Percentiles rank a stretch among this genome's conserved stretches.
These are phyloP conservation scores for Sonneratia alba DNA, from an alignment of 345 rosid species.

Conservation along the genomic window DNA sequence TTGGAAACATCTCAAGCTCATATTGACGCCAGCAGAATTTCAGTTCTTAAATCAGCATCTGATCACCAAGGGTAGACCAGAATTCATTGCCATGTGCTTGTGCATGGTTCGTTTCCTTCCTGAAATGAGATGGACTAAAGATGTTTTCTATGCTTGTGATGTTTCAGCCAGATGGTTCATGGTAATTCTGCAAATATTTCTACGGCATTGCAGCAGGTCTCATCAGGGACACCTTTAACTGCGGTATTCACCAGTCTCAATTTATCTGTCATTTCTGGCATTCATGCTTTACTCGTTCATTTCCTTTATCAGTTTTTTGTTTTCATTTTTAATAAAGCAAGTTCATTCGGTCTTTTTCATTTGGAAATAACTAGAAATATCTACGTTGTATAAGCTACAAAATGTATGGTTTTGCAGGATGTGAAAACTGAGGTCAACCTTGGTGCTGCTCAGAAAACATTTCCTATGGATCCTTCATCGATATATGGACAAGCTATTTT, in stretches of 20 bases:
- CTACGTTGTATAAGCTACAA: neutral
- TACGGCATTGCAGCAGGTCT: slow-evolving; percentile 43
- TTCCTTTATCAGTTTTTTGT: neutral
- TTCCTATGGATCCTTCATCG: slow-evolving; percentile 44
- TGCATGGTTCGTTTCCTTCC: neutral
- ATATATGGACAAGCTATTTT: slow-evolving; percentile 51
- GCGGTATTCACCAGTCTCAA: slow-evolving; percentile 26
- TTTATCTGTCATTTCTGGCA: neutral
- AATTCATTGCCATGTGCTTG: neutral
- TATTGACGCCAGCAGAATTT: slow-evolving; percentile 44
- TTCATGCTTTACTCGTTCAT: neutral
- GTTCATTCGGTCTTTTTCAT: neutral
- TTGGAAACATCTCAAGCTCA: slow-evolving; percentile 40
- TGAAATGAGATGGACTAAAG: neutral
- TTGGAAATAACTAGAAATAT: neutral
- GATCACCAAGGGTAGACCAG: slow-evolving; percentile 43
- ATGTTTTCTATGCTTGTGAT: slow-evolving; percentile 5
- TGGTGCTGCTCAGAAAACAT: slow-evolving; percentile 32
- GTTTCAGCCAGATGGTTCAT: slow-evolving; percentile 51
- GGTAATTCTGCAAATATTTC: slow-evolving; percentile 43
- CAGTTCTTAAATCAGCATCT: slow-evolving; percentile 34
- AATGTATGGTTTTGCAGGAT: slow-evolving; percentile 28
- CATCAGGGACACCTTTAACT: slow-evolving; percentile 24
- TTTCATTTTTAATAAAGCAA: neutral
- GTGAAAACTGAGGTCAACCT: slow-evolving; percentile 41